Conservation (phyloP, 1,284 basidiomycete species). For the Xanthoconium separans region DNA sequence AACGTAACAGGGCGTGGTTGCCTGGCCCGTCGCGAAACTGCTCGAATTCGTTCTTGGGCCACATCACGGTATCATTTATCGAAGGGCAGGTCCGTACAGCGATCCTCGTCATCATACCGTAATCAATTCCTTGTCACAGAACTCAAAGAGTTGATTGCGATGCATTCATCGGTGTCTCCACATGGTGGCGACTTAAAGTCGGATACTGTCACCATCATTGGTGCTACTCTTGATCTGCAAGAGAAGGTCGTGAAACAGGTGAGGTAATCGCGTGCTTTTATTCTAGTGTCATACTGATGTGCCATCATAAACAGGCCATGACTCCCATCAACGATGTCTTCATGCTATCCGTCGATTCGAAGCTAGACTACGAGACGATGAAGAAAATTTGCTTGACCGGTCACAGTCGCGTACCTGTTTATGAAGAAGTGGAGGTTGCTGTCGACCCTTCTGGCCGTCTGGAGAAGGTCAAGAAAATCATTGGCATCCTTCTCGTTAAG, state of each 20-base stretch:
- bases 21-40: slow-evolving; percentile 79
- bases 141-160: slow-evolving; percentile 70
- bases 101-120: background rate
- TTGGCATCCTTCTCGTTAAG: slow-evolving; percentile 56
- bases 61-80: slow-evolving; percentile 62
- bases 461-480: slow-evolving; percentile 46
- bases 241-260: slow-evolving; percentile 61
- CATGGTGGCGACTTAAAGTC: slow-evolving; percentile 68
- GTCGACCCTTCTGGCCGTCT: slow-evolving; percentile 26
- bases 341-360: slow-evolving; percentile 54
- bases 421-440: slow-evolving; percentile 39
- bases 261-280: background rate
- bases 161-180: slow-evolving; percentile 58
- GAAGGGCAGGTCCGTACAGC: slow-evolving; percentile 38
- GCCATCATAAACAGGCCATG: slow-evolving; percentile 24
- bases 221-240: slow-evolving; percentile 71
- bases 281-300: background rate
- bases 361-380: slow-evolving; percentile 52
- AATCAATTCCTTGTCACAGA: slow-evolving; percentile 34
- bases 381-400: slow-evolving; percentile 49
- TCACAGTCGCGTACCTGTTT: slow-evolving; percentile 52
- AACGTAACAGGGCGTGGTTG: slow-evolving; percentile 58
- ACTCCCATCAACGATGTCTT: slow-evolving; percentile 39
- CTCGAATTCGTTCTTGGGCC: slow-evolving; percentile 63
- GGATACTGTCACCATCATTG: slow-evolving; percentile 76